These are phyloP conservation scores for Alternaria tenuissima DNA, from an alignment of 2,329 filamentous ascomycete genomes.

Conservation along the genomic window DNA sequence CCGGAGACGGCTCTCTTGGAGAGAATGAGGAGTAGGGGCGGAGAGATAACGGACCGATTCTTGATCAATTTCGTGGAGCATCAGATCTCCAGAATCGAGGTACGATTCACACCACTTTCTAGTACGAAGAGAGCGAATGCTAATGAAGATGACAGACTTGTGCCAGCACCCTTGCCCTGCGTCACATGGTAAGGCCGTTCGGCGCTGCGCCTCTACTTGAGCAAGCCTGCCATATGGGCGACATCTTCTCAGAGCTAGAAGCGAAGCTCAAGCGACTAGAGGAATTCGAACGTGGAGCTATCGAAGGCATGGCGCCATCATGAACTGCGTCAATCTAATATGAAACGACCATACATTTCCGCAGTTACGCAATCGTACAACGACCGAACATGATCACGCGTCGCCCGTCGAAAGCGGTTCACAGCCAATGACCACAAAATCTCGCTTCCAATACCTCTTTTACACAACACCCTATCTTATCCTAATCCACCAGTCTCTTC, in stretches of 20 bases:
- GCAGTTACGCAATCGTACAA: not conserved
- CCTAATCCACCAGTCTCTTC: conserved; percentile 1
- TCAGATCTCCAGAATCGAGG: conserved; percentile 95
- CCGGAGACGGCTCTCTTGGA: conserved; percentile 87
- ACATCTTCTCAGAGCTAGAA: conserved; percentile 70
- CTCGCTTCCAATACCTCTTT: not conserved
- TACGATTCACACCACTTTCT: conserved; percentile 56
- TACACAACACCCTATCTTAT: not conserved
- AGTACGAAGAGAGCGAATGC: conserved; percentile 1
- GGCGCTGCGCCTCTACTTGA: conserved; percentile 70
- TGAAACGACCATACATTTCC: not conserved
- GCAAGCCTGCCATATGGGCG: conserved; percentile 78
- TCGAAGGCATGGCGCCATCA: conserved; percentile 38
- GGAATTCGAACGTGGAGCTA: conserved; percentile 43
- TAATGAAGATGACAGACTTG: conserved; percentile 69
- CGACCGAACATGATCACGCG: not conserved
- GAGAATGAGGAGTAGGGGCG: conserved; percentile 73
- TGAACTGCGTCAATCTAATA: conserved; percentile 6
- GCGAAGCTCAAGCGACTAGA: conserved; percentile 70
- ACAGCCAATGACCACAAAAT: not conserved
- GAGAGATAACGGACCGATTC: conserved; percentile 88
- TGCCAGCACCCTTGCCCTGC: conserved; percentile 78
- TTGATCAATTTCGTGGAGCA: conserved; percentile 91
- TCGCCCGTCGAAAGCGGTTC: not conserved
- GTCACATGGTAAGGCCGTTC: conserved; percentile 79